Evolutionary conservation across 306 rosid genomes (phyloP).

Genomic region (barrel medic (Medicago truncatula)): DNA sequence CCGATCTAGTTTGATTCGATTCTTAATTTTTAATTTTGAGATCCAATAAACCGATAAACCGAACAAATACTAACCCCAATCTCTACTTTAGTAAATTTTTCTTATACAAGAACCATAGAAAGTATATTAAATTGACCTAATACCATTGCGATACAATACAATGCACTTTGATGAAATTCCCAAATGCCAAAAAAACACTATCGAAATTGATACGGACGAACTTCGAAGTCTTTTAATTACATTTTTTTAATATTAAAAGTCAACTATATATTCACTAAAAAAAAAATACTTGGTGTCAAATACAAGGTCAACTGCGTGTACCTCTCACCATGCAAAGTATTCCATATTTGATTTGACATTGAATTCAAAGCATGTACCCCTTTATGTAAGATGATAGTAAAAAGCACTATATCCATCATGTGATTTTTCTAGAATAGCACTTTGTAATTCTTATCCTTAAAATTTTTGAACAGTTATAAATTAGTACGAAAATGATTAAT

Average conservation of each 20-base stretch:
- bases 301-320: conserved; percentile 17
- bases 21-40: too few relatives aligned
- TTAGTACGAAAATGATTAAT: neutral
- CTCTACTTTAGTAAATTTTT: too few relatives aligned
- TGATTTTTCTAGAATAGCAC: conserved; percentile 9
- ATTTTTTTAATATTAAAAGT: neutral
- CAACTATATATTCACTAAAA: neutral
- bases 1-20: too few relatives aligned
- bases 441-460: neutral
- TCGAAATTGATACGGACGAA: conserved; percentile 18
- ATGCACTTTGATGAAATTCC: conserved; percentile 10
- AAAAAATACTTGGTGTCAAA: neutral
- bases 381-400: conserved; percentile 2
- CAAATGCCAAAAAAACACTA: neutral
- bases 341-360: conserved; percentile 21
- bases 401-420: conserved; percentile 14
- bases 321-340: conserved; percentile 17
- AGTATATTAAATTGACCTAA: too few relatives aligned
- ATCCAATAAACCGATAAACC: too few relatives aligned
- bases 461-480: neutral
- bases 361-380: neutral
- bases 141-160: neutral
- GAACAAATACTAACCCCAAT: too few relatives aligned
- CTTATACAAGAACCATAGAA: too few relatives aligned
- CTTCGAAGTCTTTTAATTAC: neutral